phyloP scores from a whole-genome alignment of 176 grass and related monocot genomes.

The Cocos nucifera region DNA sequence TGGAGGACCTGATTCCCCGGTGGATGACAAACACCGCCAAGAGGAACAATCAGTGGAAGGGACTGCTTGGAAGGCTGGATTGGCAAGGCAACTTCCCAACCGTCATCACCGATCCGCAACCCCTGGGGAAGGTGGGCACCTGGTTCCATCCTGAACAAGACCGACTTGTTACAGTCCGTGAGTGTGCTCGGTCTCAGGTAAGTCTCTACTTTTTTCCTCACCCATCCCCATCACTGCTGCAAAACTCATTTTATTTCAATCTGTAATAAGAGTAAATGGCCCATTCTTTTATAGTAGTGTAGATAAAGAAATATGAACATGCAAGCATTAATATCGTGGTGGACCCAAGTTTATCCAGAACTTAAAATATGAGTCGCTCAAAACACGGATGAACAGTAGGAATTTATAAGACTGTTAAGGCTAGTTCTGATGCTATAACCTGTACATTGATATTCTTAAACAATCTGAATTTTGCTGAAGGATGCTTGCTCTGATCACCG shows the following conservation, averaged over 20 bases:
- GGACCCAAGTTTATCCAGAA: too few relatives aligned
- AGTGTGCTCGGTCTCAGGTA: conserved; percentile 79
- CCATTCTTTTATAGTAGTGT: too few relatives aligned
- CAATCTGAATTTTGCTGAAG: too few relatives aligned
- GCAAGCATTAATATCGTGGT: too few relatives aligned
- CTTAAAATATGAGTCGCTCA: too few relatives aligned
- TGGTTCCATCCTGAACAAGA: conserved; percentile 88
- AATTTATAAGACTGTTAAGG: too few relatives aligned
- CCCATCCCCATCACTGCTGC: too few relatives aligned
- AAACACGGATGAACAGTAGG: too few relatives aligned
- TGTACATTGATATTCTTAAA: not conserved
- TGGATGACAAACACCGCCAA: conserved; percentile 94
- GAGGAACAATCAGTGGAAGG: conserved; percentile 98
- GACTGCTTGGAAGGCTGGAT: conserved; percentile 73
- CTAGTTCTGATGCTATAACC: too few relatives aligned
- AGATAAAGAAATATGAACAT: too few relatives aligned
- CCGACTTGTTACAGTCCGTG: conserved; percentile 69
- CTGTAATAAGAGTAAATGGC: too few relatives aligned
- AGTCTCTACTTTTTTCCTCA: not conserved
- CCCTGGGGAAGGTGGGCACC: conserved; percentile 91
- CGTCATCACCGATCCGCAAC: conserved; percentile 81
- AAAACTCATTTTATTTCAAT: too few relatives aligned
- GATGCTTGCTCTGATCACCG: not conserved
- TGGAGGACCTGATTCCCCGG: conserved; percentile 83
- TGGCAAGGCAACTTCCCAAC: conserved; percentile 99